Conservation (phyloP, 768 basidiomycete species). For the Sutorius australiensis region DNA sequence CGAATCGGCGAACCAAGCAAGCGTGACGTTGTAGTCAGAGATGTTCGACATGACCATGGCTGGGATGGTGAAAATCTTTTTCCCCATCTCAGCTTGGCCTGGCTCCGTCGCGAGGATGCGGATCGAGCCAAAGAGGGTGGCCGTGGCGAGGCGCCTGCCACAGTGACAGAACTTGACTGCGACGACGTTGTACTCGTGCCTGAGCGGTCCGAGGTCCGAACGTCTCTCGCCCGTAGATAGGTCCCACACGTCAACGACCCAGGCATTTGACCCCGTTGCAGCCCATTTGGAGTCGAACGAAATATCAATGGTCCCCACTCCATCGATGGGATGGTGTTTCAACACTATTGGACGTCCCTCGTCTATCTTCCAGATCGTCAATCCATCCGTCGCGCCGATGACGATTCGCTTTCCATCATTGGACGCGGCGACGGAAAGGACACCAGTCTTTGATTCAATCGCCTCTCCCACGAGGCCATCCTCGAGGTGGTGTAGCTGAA, state of each 20-base stretch:
- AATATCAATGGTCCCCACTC: constrained; percentile 16
- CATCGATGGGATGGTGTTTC: neutral
- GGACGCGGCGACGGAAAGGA: constrained; percentile 11
- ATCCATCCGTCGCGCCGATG: constrained; percentile 6
- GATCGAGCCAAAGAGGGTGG: constrained; percentile 19
- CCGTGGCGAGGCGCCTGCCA: constrained; percentile 14
- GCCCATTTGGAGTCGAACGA: constrained; percentile 18
- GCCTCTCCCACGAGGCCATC: constrained; percentile 9
- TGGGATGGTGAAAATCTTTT: constrained; percentile 17
- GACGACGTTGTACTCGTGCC: constrained; percentile 18
- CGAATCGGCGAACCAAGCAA: constrained; percentile 9
- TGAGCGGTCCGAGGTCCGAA: neutral
- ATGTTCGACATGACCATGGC: constrained; percentile 7
- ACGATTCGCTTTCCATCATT: constrained; percentile 7
- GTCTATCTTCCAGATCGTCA: constrained; percentile 10
- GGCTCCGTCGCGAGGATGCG: constrained; percentile 6
- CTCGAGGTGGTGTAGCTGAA: constrained; percentile 3
- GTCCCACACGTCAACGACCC: constrained; percentile 13
- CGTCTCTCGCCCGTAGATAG: constrained; percentile 10
- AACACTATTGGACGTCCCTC: neutral
- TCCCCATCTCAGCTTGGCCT: neutral
- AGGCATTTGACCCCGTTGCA: constrained; percentile 16
- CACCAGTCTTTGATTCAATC: neutral
- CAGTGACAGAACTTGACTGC: constrained; percentile 20
- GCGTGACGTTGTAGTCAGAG: neutral